Evolutionary conservation across 306 rosid genomes (phyloP).

Genomic region (Mimosa pudica): DNA sequence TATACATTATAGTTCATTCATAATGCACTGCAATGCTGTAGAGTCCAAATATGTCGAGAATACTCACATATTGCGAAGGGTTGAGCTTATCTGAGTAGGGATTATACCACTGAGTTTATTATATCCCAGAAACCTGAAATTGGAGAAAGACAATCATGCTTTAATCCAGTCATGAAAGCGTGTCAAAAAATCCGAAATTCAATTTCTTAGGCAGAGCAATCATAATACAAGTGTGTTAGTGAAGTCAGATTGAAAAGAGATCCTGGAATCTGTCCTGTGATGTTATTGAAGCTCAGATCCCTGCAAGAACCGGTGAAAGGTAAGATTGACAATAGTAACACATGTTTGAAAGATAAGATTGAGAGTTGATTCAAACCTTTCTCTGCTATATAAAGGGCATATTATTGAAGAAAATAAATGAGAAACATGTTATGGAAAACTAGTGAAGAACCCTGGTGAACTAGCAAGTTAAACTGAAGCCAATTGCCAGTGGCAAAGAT

Average conservation of each 20-base stretch:
- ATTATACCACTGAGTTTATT: slow-evolving; percentile 63
- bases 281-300: slow-evolving; percentile 90
- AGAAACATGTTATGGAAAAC: not conserved
- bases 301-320: too few species aligned
- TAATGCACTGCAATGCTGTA: not conserved
- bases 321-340: not conserved
- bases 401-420: not conserved
- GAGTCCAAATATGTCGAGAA: not conserved
- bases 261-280: slow-evolving; percentile 59
- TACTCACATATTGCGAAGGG: slow-evolving; percentile 69
- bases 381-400: not conserved
- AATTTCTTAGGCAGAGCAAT: slow-evolving; percentile 13
- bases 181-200: slow-evolving; percentile 13
- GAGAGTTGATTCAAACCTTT: not conserved
- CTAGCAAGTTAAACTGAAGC: not conserved
- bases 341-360: not conserved
- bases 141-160: slow-evolving; percentile 8
- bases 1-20: not conserved
- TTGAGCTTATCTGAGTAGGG: slow-evolving; percentile 50
- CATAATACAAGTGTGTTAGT: slow-evolving; percentile 65
- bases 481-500: not conserved
- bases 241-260: slow-evolving; percentile 71
- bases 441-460: not conserved
- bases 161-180: slow-evolving; percentile 18
- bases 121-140: slow-evolving; percentile 76